Evolutionary conservation across 164 flowering plant genomes (phyloP), one percentile per base, ranked within the genome.

Genomic region (Stephania yunnanensis): DNA sequence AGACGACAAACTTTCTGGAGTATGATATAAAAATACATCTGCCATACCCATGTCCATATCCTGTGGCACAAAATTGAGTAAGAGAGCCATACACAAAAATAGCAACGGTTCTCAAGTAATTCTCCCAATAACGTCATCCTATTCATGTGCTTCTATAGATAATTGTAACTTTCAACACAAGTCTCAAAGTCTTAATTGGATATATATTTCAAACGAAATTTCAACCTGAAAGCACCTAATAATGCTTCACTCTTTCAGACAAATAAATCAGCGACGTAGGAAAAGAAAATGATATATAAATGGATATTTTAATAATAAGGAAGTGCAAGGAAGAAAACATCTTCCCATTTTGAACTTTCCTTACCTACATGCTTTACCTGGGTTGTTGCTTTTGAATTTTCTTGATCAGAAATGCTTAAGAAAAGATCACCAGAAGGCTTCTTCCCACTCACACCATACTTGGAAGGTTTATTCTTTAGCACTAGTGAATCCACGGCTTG

Each of bases 31-130:
- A 46, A 44, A 69, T 50, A 20, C 7, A 64, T 74, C 76, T 5
- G 4, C 84, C 67, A 72, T 71, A 29, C 55, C 42, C 71, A 50
- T 29, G 44, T 68, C 78, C 29, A 53, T 70, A 78, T 10, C 77
- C 85, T 84, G 87, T 71, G 82, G 75, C 12, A 55, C 71, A 76
- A 80, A 63, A 71, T 74, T 46, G 52, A 45, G 69, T 66, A 70
- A 74, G 71, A 58, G 8, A 58, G 65, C 65, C 19, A 53, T 10
- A 53, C 8, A 53, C 15, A 53, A 4, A 53, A 53, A 4, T 53
- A 53, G 19, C 4, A 53, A 13, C 61, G 13, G 4, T 4, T 19
- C 19, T 4, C 10, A 53, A 12, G 61, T 53, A 36, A 36, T 13
- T 53, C 61, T 53, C 13, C 19, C 61, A 53, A 53, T 53, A 53